Base-by-base conservation (phyloP, 306 rosid genomes). In the Carpinus viminea region DNA sequence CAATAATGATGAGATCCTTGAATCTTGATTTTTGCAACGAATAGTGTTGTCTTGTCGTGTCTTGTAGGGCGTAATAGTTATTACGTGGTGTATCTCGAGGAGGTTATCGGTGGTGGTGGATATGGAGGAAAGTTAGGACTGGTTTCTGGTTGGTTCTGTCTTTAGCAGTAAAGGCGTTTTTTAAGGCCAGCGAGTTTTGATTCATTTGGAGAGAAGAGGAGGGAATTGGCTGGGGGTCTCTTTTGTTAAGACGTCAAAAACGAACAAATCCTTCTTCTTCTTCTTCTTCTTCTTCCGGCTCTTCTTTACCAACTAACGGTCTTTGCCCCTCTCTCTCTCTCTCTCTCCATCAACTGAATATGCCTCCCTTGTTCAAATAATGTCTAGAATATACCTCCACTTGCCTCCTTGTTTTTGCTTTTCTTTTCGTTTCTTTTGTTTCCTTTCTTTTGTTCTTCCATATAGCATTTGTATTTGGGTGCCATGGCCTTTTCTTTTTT, bases 301-400 rank as follows among this genome's bases (percentile, higher is more conserved):
- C 52, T 3, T 66, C 72, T 51, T 21, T 38, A 13, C 7, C 78
- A 78, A 57, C 81, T 47, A 82, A 81, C 84, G 86, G 88, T 83
- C 86, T 76, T 43, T 24, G 80, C 82, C 60, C n/a, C 60, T 17
- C 74, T 9, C 24, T 38, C 8, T 60, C 50, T 20, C 15, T 52
- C 15, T 59, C n/a, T 28, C 34, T 31, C 34, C 34, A 31, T 10
- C 72, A 48, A 62, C 46, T 77, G 87, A 79, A 85, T 70, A 74
- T 78, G 78, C 89, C 76, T 82, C 80, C 7, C 47, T 48, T 78
- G 45, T 15, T 16, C 71, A 10, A 28, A 51, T 28, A 12, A 46
- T 1, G 13, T 12, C 76, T 61, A 68, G 91, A 82, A 88, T 88
- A 84, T 84, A 72, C 84, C 68, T 0, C 28, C 43, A 2, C 24